phyloP scores from a whole-genome alignment of 2,329 filamentous ascomycete genomes.

The Rutstroemia sp. region DNA sequence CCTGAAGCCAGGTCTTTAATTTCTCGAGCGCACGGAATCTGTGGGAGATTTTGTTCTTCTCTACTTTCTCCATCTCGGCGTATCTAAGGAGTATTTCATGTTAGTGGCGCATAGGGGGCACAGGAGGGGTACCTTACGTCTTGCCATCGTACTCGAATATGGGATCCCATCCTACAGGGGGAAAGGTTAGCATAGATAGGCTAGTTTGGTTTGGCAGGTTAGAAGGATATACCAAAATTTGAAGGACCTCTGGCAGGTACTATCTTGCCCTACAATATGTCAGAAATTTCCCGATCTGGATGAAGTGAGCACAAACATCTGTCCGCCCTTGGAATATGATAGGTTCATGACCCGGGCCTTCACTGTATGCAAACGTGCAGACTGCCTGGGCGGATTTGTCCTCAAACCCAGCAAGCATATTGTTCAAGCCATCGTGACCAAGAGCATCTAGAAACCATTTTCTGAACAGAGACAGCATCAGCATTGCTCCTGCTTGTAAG shows the following conservation, averaged over 20 bases:
- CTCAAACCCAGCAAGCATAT: constrained; percentile 77
- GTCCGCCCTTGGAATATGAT: constrained; percentile 90
- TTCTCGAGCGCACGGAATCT: constrained; percentile 81
- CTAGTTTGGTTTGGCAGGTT: neutral
- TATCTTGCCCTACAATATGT: constrained; percentile 57
- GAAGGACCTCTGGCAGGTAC: constrained; percentile 74
- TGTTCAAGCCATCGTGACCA: constrained; percentile 81
- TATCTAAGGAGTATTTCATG: constrained; percentile 42
- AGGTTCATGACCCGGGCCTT: constrained; percentile 75
- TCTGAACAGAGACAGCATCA: constrained; percentile 38
- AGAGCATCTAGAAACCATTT: constrained; percentile 89
- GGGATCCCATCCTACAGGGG: constrained; percentile 78
- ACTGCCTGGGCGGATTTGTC: constrained; percentile 91
- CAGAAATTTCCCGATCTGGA: constrained; percentile 4
- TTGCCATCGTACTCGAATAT: constrained; percentile 90
- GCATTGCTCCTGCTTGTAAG: neutral
- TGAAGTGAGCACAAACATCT: constrained; percentile 44
- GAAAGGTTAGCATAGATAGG: constrained; percentile 6
- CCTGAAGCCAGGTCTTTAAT: constrained; percentile 67
- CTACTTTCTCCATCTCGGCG: constrained; percentile 85
- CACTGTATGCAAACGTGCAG: constrained; percentile 89
- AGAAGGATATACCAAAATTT: constrained; percentile 62
- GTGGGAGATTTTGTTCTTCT: constrained; percentile 92
- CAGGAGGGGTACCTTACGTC: constrained; percentile 43
- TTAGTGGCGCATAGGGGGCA: neutral